Conservation (phyloP, 2,329 filamentous ascomycete species). For the Ophiostoma perfectum region DNA sequence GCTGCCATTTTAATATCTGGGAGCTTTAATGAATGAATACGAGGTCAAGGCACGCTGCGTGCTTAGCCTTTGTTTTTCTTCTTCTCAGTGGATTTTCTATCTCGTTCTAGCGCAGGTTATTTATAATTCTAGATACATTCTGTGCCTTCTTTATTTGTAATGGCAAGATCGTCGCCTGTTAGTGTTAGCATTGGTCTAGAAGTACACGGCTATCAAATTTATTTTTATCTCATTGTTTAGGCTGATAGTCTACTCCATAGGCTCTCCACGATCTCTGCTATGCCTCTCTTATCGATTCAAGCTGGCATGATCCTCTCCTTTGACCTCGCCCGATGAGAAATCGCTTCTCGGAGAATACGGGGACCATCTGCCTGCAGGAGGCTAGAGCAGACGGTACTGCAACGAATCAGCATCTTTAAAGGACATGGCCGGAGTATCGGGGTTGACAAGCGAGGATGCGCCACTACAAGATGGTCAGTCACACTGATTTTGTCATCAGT, state of each 20-base stretch:
- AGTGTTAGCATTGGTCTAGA: background rate
- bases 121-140: conserved; percentile 3
- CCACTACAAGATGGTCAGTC: background rate
- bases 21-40: background rate
- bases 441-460: background rate
- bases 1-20: background rate
- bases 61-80: background rate
- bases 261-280: background rate
- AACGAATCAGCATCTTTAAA: background rate
- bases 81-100: background rate
- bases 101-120: background rate
- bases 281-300: background rate
- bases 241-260: background rate
- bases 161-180: background rate
- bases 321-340: background rate
- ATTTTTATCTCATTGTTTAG: background rate
- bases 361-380: background rate
- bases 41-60: background rate
- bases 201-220: background rate
- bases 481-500: background rate
- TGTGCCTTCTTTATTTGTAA: background rate
- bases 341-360: background rate
- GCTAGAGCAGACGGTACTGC: background rate
- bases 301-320: background rate
- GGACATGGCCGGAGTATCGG: too few relatives aligned